Base-by-base conservation (phyloP, 331 rosid genomes). In the Pyrus hybrid region DNA sequence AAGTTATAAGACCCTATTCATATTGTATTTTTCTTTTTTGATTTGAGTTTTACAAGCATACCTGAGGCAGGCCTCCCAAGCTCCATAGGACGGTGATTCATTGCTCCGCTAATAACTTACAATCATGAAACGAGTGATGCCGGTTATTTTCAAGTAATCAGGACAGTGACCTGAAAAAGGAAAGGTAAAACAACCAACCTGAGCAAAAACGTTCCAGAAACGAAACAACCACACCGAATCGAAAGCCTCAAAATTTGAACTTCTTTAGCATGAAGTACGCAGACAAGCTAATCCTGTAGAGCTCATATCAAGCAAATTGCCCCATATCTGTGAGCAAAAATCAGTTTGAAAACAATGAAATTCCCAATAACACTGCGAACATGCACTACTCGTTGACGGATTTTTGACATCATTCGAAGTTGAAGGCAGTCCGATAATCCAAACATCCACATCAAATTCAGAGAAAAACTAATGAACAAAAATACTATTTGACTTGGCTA, bases 61-160 rank as follows among this genome's bases (percentile, higher is more conserved):
- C 98, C 91, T 80, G 98, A 87, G 56, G 85, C 77, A 69, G 89
- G 87, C 80, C 87, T 84, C 81, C 86, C 89, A 71, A 80, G 84
- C 64, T 82, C 94, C 87, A 76, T 68, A 29, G 80, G 81, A 16
- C 68, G 70, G 78, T 82, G 73, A 85, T 73, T 82, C 84, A 77
- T 82, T 76, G 81, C 85, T 82, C 73, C 43, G 63, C 74, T 80
- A 67, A 32, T 71, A 78, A 64, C 23, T 65, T 74, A 61, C 82
- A 68, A 79, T 63, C 87, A 82, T 88, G 83, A 80, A 83, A 78
- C 33, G 49, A 76, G 47, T 63, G 45, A 37, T 72, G 43, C 68
- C 68, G 2, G 6, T 61, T 67, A 70, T 75, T 81, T 30, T 68
- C 71, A 51, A 72, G 79, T 45, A 61, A 58, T 76, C 75, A 61